Conservation (phyloP, 805 yeast species). For the Lipomyces sp. region DNA sequence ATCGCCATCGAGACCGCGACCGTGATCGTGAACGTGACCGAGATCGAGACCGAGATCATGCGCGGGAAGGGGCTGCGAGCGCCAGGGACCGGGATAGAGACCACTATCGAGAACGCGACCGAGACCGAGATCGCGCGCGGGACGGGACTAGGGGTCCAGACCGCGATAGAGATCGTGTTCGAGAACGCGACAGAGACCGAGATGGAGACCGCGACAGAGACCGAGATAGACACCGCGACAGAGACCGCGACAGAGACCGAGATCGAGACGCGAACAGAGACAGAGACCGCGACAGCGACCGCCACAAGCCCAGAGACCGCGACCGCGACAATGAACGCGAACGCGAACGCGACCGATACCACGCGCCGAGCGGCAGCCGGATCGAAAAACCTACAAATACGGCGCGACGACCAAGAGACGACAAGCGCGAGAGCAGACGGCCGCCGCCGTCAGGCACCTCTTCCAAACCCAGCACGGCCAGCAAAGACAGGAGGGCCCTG, state of each 20-base stretch:
- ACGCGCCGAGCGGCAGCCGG: neutral
- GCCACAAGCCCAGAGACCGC: neutral
- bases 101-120: no score
- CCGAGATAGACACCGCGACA: neutral
- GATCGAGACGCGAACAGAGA: neutral
- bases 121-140: no score
- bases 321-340: constrained; percentile 1
- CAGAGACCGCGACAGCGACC: neutral
- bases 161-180: no score
- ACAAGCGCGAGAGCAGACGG: no score
- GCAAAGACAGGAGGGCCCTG: no score
- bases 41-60: no score
- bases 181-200: neutral
- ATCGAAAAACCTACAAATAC: neutral
- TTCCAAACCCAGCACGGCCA: no score
- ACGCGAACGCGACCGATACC: neutral
- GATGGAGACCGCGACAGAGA: neutral
- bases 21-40: neutral
- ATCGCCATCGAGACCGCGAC: neutral
- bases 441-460: no score
- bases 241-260: constrained; percentile 9
- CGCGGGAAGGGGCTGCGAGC: no score
- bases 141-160: no score
- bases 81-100: no score
- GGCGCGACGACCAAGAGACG: constrained; percentile 3